Evolutionary conservation across 768 basidiomycete species (phyloP).

Genomic region (Boletus pseudo-olivaceus): DNA sequence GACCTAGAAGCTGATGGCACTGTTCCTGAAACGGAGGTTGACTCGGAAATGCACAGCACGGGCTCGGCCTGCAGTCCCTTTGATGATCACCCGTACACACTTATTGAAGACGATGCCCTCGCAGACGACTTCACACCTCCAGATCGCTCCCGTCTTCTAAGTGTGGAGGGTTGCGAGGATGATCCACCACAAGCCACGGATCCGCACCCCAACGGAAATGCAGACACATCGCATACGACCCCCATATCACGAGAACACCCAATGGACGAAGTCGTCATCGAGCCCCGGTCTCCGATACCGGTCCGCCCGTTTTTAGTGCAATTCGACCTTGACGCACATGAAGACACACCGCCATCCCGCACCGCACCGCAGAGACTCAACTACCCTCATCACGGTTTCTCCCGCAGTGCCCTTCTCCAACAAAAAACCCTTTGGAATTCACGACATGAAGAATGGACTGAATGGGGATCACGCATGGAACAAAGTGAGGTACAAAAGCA

Average conservation of each 20-base stretch:
- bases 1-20: background rate
- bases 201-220: slow-evolving; percentile 13
- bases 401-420: slow-evolving; percentile 55
- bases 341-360: slow-evolving; percentile 2
- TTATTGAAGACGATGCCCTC: slow-evolving; percentile 10
- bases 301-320: slow-evolving; percentile 14
- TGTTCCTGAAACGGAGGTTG: background rate
- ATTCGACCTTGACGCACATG: background rate
- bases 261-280: slow-evolving; percentile 17
- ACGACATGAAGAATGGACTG: slow-evolving; percentile 51
- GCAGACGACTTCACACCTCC: background rate
- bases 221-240: slow-evolving; percentile 5
- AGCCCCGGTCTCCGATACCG: slow-evolving; percentile 22
- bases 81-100: background rate
- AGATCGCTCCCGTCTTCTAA: background rate
- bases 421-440: slow-evolving; percentile 61
- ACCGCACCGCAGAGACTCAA: slow-evolving; percentile 35
- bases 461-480: slow-evolving; percentile 26
- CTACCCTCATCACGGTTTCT: slow-evolving; percentile 59
- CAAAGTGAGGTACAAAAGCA: slow-evolving; percentile 2
- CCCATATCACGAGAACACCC: slow-evolving; percentile 8
- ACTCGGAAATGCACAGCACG: slow-evolving; percentile 2
- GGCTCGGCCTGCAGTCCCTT: slow-evolving; percentile 11
- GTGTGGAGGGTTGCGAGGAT: background rate
- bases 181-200: slow-evolving; percentile 8